Evolutionary conservation across 306 rosid genomes (phyloP).

Genomic region (Ormosia semicastrata): DNA sequence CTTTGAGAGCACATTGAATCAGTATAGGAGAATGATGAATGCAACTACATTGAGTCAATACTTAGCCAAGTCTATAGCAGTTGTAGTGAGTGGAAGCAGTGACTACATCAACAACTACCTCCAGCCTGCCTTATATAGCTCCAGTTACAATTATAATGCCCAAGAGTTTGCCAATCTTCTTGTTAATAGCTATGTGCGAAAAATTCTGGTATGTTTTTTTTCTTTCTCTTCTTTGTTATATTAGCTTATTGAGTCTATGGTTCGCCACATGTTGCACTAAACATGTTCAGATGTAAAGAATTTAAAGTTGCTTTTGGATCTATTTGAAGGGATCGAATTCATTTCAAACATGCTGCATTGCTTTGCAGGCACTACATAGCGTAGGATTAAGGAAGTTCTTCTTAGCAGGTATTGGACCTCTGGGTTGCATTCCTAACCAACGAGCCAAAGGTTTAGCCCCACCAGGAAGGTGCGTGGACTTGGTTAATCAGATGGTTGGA

Average conservation of each 20-base stretch:
- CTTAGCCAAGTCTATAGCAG: constrained; percentile 46
- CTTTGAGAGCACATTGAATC: constrained; percentile 46
- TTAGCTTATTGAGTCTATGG: neutral
- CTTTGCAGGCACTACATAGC: constrained; percentile 44
- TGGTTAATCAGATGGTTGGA: constrained; percentile 66
- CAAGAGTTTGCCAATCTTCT: constrained; percentile 60
- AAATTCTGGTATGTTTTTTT: constrained; percentile 39
- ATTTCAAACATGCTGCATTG: neutral
- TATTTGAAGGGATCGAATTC: neutral
- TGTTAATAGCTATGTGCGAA: constrained; percentile 47
- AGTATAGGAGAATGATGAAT: constrained; percentile 43
- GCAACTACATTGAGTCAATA: constrained; percentile 28
- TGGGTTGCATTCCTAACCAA: constrained; percentile 82
- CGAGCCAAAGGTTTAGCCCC: constrained; percentile 46
- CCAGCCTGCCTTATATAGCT: constrained; percentile 40
- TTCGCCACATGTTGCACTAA: too few species aligned
- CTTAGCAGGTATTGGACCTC: constrained; percentile 66
- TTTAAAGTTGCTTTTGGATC: neutral
- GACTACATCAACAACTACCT: constrained; percentile 85
- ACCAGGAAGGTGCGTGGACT: constrained; percentile 57
- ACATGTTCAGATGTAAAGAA: too few species aligned
- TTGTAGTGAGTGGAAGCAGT: constrained; percentile 62
- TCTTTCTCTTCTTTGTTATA: too few species aligned
- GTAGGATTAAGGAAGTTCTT: constrained; percentile 68
- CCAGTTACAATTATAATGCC: constrained; percentile 50